These are phyloP conservation scores for Cercophora sp. DNA, from an alignment of 495 filamentous ascomycete genomes.

Conservation along the genomic window DNA sequence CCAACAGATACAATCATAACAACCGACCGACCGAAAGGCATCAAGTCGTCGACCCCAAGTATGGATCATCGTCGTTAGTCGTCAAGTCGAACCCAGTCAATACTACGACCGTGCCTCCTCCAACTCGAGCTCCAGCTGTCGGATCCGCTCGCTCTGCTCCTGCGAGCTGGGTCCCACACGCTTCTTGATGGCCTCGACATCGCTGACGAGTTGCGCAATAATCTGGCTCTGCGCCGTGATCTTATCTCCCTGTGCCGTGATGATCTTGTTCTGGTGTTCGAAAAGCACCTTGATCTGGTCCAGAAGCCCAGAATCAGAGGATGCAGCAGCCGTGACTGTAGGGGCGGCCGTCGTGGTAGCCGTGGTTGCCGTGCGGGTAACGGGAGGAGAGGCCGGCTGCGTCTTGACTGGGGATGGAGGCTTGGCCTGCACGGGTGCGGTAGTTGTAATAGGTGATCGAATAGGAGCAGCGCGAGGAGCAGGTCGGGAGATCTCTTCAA, in stretches of 20 bases:
- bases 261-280: constrained; percentile 58
- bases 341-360: constrained; percentile 15
- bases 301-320: constrained; percentile 32
- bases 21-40: no score
- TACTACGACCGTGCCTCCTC: constrained; percentile 45
- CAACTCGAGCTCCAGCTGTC: constrained; percentile 65
- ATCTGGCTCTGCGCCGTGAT: constrained; percentile 56
- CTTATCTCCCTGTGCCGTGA: constrained; percentile 53
- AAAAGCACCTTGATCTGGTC: constrained; percentile 63
- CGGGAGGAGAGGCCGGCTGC: constrained; percentile 20
- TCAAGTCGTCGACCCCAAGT: no score
- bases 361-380: constrained; percentile 9
- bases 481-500: constrained; percentile 73
- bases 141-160: constrained; percentile 65
- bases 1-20: no score
- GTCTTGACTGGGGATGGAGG: constrained; percentile 34
- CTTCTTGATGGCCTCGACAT: constrained; percentile 70
- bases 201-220: constrained; percentile 58
- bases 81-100: no score
- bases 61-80: no score
- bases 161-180: constrained; percentile 51
- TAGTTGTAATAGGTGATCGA: constrained; percentile 25
- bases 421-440: constrained; percentile 30
- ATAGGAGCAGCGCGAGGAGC: constrained; percentile 31
- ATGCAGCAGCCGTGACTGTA: constrained; percentile 17